Base-by-base conservation (phyloP, 345 rosid species). In the Combretum micranthum region DNA sequence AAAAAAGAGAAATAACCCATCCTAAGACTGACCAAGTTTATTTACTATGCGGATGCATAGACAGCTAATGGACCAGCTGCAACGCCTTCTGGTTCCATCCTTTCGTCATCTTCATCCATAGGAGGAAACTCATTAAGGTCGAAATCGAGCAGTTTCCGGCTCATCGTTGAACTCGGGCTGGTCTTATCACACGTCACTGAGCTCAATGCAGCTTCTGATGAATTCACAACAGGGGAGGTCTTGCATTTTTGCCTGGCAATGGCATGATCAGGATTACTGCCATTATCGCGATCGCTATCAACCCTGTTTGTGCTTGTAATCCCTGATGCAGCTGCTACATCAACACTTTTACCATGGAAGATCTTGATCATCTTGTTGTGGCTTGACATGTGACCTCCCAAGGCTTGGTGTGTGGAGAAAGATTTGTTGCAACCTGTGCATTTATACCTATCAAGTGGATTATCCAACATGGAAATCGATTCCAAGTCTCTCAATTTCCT, bases 121-220 rank as follows among this genome's bases (percentile, higher is more conserved):
- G 71, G 59, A 1, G 82, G 74, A n/a, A 75, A 74, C 53, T 70
- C 46, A 50, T 74, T 77, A 15, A 77, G 73, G 57, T 77, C 82
- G 54, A 72, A 37, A 13, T 50, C 66, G 25, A 58, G 43, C 44
- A 4, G 49, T 26, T 63, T 70, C 12, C 44, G 39, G 50, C 14
- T 18, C 42, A 6, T 16, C 42, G 20, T 37, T 20, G 49, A 15
- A 26, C 19, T 32, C n/a, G 26, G 37, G 47, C 37, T 11, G 12
- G 21, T 14, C 12, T 62, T 16, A 6, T 55, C 6, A 21, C 1
- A 32, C 9, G 53, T 59, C 12, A 46, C 71, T 2, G 50, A 64
- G 52, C 56, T 70, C 53, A 60, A 15, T 10, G 50, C 39, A 32
- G 39, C 39, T 32, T 32, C 39, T 32, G 9, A 32, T 32, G 39